These are phyloP conservation scores for Cytospora schulzeri DNA, from an alignment of 2,329 filamentous ascomycete genomes.

Conservation along the genomic window DNA sequence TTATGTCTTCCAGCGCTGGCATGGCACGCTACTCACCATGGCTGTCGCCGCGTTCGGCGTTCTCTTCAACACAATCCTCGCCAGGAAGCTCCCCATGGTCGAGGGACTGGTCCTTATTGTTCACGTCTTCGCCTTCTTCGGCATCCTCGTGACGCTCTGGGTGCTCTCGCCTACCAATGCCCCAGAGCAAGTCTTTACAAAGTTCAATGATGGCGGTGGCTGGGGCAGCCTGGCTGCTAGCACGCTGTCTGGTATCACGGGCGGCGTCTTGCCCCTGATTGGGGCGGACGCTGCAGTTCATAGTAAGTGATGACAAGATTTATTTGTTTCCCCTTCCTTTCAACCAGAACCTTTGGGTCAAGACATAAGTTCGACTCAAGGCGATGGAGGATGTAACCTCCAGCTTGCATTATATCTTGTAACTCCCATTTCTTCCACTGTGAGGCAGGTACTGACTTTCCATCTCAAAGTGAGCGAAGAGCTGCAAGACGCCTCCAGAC, in stretches of 20 bases:
- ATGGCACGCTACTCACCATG: slow-evolving; percentile 46
- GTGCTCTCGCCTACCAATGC: slow-evolving; percentile 37
- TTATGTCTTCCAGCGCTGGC: slow-evolving; percentile 43
- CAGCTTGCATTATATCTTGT: neutral
- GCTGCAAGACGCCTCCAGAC: slow-evolving; percentile 29
- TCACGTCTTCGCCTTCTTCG: slow-evolving; percentile 48
- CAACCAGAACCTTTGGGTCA: neutral
- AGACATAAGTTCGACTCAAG: neutral
- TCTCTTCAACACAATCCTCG: slow-evolving; percentile 48
- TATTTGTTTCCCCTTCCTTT: neutral
- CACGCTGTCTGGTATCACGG: slow-evolving; percentile 43
- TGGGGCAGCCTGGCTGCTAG: slow-evolving; percentile 39
- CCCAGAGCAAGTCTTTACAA: slow-evolving; percentile 34
- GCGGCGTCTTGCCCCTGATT: slow-evolving; percentile 39
- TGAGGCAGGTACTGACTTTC: neutral
- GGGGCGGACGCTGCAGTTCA: slow-evolving; percentile 38
- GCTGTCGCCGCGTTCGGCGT: slow-evolving; percentile 44
- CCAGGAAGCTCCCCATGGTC: slow-evolving; percentile 43
- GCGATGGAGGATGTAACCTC: neutral
- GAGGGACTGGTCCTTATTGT: slow-evolving; percentile 47
- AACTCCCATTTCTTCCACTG: neutral
- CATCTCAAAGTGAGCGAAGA: slow-evolving; percentile 38
- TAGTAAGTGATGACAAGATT: slow-evolving; percentile 20
- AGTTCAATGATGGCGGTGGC: slow-evolving; percentile 37
- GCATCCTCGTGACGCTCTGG: slow-evolving; percentile 44